These are phyloP conservation scores for Zychaea mexicana DNA, from an alignment of 371 early-diverging fungal genomes.

Conservation along the genomic window DNA sequence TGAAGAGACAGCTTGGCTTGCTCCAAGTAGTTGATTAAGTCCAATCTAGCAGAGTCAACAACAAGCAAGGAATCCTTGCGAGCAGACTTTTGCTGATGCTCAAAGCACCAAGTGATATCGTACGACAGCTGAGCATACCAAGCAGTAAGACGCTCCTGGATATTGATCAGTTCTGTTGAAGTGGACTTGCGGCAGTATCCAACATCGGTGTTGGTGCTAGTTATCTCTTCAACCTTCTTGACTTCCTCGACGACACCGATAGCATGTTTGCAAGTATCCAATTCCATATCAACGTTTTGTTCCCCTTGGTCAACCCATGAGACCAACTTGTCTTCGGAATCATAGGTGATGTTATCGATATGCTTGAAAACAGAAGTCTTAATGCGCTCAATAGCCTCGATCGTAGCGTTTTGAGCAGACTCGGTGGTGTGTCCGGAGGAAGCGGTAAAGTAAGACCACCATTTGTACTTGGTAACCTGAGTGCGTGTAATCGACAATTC, in stretches of 20 bases:
- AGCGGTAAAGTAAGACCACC: conserved; percentile 5
- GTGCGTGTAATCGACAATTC: conserved; percentile 19
- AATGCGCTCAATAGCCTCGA: conserved; percentile 30
- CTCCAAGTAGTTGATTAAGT: conserved; percentile 25
- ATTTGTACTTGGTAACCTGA: conserved; percentile 15
- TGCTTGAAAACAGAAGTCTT: conserved; percentile 23
- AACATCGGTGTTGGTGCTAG: conserved; percentile 21
- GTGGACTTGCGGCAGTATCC: conserved; percentile 29
- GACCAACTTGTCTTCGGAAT: conserved; percentile 26
- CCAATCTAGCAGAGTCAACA: conserved; percentile 32
- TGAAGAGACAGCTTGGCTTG: conserved; percentile 21
- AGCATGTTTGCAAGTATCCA: conserved; percentile 33
- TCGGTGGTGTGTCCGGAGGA: not conserved
- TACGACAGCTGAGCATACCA: conserved; percentile 35
- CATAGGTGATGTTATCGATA: conserved; percentile 15
- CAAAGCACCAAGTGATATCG: conserved; percentile 19
- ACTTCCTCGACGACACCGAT: conserved; percentile 25
- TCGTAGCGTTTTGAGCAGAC: conserved; percentile 21
- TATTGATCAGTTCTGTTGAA: conserved; percentile 22
- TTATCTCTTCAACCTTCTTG: conserved; percentile 14
- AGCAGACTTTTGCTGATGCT: not conserved
- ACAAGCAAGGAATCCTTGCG: conserved; percentile 23
- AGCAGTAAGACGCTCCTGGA: conserved; percentile 25
- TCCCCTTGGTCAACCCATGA: conserved; percentile 25
- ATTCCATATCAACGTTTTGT: conserved; percentile 22